phyloP scores from a whole-genome alignment of 768 basidiomycete species.

The Boletus bicolor region DNA sequence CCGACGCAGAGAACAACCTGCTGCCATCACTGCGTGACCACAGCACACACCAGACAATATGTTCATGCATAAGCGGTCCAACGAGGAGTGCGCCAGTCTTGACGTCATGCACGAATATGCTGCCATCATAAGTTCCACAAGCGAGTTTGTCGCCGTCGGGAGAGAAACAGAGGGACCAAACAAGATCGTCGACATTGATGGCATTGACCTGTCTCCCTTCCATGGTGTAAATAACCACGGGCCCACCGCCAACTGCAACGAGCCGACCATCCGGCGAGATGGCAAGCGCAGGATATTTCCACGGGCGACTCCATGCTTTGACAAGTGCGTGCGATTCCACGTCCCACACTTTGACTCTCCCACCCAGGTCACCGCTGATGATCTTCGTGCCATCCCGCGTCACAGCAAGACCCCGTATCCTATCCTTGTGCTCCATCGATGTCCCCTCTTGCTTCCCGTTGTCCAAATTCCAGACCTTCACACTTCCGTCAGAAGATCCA shows the following conservation, averaged over 20 bases:
- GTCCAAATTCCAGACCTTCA: background rate
- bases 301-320: background rate
- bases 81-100: too few relatives aligned
- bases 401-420: background rate
- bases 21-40: too few relatives aligned
- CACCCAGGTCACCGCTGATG: background rate
- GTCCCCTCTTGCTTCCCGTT: background rate
- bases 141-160: too few relatives aligned
- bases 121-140: too few relatives aligned
- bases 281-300: accelerated
- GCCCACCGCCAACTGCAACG: background rate
- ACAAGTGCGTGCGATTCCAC: background rate
- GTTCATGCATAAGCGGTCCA: too few relatives aligned
- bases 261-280: background rate
- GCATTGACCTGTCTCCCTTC: too few relatives aligned
- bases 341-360: slow-evolving; percentile 1
- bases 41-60: too few relatives aligned
- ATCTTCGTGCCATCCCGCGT: slow-evolving; percentile 1
- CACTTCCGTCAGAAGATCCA: background rate
- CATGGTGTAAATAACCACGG: too few relatives aligned
- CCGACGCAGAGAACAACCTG: slow-evolving; percentile 2
- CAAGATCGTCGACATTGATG: too few relatives aligned
- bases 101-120: too few relatives aligned
- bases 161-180: too few relatives aligned
- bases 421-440: background rate